These are phyloP conservation scores for Pythium dissotocum DNA, from an alignment of 352 stramenopile species.

Conservation along the genomic window DNA sequence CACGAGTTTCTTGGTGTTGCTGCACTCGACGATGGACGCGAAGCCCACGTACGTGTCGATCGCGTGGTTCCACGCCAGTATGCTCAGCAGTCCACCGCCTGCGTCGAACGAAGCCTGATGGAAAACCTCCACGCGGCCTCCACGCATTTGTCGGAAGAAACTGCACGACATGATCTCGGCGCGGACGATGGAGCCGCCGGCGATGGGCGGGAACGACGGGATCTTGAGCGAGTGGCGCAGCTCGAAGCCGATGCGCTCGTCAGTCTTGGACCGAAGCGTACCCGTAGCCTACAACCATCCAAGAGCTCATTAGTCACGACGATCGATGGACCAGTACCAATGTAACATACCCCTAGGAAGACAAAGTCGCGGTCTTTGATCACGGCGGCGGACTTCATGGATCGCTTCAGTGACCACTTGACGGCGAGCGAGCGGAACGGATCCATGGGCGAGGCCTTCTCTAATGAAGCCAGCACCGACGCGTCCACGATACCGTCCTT, in stretches of 20 bases:
- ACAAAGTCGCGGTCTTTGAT: conserved; percentile 68
- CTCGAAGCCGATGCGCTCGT: conserved; percentile 63
- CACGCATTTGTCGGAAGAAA: conserved; percentile 63
- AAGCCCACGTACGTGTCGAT: conserved; percentile 47
- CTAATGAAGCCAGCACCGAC: conserved; percentile 51
- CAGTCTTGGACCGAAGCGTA: conserved; percentile 34
- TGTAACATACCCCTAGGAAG: conserved; percentile 50
- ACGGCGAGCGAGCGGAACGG: conserved; percentile 66
- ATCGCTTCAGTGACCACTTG: conserved; percentile 48
- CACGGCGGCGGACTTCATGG: conserved; percentile 17
- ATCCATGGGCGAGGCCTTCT: conserved; percentile 38
- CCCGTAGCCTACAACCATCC: conserved; percentile 41
- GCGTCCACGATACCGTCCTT: conserved; percentile 50
- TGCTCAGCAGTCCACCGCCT: conserved; percentile 43
- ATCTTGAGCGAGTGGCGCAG: conserved; percentile 74
- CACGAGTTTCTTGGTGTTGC: conserved; percentile 62
- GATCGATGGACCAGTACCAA: conserved; percentile 34
- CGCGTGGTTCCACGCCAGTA: conserved; percentile 47
- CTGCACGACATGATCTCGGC: conserved; percentile 66
- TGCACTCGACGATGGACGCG: conserved; percentile 43
- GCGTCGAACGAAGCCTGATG: conserved; percentile 61
- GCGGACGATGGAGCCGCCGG: conserved; percentile 50
- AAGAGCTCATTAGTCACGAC: background rate
- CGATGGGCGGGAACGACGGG: conserved; percentile 44
- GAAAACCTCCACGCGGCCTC: conserved; percentile 61